Conservation (phyloP, 331 rosid species). For the Acacia concinna region DNA sequence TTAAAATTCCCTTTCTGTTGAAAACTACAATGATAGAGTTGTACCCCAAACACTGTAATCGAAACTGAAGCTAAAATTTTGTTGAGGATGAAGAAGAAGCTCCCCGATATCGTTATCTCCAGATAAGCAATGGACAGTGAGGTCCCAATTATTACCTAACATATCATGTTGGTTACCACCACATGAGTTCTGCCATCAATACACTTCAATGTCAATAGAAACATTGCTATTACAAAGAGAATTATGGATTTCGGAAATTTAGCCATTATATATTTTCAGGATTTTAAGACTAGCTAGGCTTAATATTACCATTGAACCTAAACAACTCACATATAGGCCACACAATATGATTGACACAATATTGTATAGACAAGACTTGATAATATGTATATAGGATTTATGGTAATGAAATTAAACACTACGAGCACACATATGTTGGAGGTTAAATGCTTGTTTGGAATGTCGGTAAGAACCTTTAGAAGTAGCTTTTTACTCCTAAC, state of each 20-base stretch:
- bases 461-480: no score
- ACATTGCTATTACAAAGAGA: no score
- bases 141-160: neutral
- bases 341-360: no score
- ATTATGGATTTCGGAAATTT: no score
- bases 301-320: neutral
- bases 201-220: neutral
- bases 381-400: no score
- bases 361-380: neutral
- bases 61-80: neutral
- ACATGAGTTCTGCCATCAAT: neutral
- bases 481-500: no score
- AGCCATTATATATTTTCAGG: no score
- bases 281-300: no score
- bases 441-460: no score
- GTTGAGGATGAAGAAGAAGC: neutral
- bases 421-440: no score
- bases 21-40: slow-evolving; percentile 18
- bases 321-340: neutral
- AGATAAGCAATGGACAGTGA: slow-evolving; percentile 10
- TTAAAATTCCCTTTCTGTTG: neutral
- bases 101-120: neutral
- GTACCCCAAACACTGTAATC: fast-evolving
- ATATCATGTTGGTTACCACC: neutral
- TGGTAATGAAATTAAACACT: no score